A percentile compares a stretch with the other conserved stretches of the same genome.
Evolutionary conservation across 2,329 filamentous ascomycete genomes (phyloP).

Genomic region (Calycina herbarum): DNA sequence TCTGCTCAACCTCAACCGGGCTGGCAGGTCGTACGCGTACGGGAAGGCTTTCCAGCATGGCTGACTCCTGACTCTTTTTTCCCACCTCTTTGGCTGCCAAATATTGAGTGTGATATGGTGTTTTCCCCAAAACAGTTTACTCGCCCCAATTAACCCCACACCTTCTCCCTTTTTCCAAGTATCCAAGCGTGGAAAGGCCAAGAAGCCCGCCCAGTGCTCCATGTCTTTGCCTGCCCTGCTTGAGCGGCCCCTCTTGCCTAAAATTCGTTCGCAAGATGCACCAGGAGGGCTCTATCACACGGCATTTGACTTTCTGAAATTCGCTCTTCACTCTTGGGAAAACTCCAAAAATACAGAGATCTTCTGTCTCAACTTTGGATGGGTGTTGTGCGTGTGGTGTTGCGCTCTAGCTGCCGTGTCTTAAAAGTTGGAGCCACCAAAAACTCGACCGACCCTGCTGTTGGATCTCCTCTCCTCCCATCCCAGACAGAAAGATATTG

Average conservation of each 20-base stretch:
- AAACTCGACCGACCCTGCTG: not conserved
- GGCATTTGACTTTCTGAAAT: not conserved
- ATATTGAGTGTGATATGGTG: conserved; percentile 1
- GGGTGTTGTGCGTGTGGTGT: not conserved
- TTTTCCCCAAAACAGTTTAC: not conserved
- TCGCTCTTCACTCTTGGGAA: not conserved
- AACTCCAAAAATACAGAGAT: not conserved
- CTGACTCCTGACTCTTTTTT: not conserved
- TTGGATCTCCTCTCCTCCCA: not conserved
- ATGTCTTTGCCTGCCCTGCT: too few relatives aligned
- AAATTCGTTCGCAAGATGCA: not conserved
- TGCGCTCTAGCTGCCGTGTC: conserved; percentile 2
- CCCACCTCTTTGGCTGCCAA: not conserved
- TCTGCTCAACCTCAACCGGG: not conserved
- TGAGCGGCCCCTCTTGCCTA: too few relatives aligned
- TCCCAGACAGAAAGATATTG: not conserved
- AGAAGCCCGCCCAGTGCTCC: too few relatives aligned
- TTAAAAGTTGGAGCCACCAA: not conserved
- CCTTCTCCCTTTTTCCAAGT: not conserved
- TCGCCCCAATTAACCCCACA: not conserved
- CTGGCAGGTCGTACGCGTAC: not conserved
- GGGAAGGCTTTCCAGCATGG: not conserved
- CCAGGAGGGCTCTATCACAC: not conserved
- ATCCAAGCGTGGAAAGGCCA: not conserved
- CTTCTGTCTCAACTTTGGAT: not conserved